Evolutionary conservation across 2,329 filamentous ascomycete genomes (phyloP), one percentile per base, ranked within the genome.

Genomic region (Aspergillus ochraceus): DNA sequence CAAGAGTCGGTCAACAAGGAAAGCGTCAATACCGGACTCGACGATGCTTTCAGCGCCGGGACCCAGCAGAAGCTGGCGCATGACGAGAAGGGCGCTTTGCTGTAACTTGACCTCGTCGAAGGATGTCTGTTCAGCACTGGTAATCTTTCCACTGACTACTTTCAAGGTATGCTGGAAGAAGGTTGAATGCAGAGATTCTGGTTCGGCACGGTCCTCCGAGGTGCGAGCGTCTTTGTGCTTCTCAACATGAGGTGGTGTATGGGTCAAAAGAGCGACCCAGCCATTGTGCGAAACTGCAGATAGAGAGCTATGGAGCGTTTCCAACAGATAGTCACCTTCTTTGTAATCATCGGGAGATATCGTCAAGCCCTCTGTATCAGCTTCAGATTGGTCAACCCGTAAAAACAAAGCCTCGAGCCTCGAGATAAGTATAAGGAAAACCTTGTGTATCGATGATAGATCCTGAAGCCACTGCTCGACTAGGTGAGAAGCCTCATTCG

Each of bases 381-480:
- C 49, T 47, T 66, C 64, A 36, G 51, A 52, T 8, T 57, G 62
- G 12, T 64, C 67, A 51, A 65, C 63, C 49, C 68, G 66, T 22
- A 69, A 65, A 29, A 72, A 70, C 17, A 78, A 63, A 45, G 69
- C 63, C 36, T 74, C 72, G 19, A 78, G 68, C 49, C 69, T 74
- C 8, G 70, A 70, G 17, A 76, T 61, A 24, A 77, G 54, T 22
- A 77, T 72, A 59, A 70, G 71, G 49, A 79, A 73, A 26, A 78
- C 67, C 59, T 70, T 80, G 56, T 81, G 79, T 30, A 87, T 75
- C 46, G 79, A 84, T 14, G 83, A 77, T 10, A 76, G 59, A 50
- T 78, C 76, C 51, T 90, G 89, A 3, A 98, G 81, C 93, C 94
- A 97, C 52, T 85, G 87, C 67, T 89, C 89, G 45, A 91, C 86